Percentiles rank a stretch among this genome's conserved stretches.
phyloP scores from a whole-genome alignment of 164 flowering plant genomes.

The Vitis cinerea region DNA sequence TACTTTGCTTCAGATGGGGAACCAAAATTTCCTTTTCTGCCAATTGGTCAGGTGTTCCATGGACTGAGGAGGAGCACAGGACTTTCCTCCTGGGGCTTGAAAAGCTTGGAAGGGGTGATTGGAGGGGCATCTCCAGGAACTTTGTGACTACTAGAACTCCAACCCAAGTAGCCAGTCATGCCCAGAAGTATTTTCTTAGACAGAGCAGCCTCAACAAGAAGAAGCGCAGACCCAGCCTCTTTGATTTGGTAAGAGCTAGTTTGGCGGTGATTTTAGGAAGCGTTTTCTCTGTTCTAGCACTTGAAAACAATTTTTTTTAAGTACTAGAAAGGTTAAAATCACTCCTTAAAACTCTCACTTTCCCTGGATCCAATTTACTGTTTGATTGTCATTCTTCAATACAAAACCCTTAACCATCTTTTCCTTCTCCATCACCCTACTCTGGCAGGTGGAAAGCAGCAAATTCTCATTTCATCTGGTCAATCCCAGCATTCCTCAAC shows the following conservation, averaged over 20 bases:
- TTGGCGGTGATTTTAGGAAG: too few species aligned
- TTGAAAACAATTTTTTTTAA: too few species aligned
- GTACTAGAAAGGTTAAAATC: too few species aligned
- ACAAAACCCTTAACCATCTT: too few species aligned
- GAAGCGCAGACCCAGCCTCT: constrained; percentile 44
- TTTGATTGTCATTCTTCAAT: too few species aligned
- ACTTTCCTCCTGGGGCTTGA: constrained; percentile 31
- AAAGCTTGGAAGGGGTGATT: constrained; percentile 40
- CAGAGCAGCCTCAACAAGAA: constrained; percentile 20
- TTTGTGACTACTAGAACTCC: constrained; percentile 43
- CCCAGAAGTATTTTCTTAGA: constrained; percentile 41
- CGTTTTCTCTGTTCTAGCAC: too few species aligned
- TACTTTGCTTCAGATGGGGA: background rate
- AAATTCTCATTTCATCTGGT: too few species aligned
- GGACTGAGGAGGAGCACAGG: constrained; percentile 44
- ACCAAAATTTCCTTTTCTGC: background rate
- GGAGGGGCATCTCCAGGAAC: constrained; percentile 43
- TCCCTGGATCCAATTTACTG: too few species aligned
- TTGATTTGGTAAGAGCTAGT: constrained; percentile 21
- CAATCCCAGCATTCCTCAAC: too few species aligned
- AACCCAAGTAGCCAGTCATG: constrained; percentile 45
- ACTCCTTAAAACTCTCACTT: too few species aligned
- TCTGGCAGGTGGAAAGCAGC: too few species aligned
- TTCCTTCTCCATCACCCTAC: too few species aligned
- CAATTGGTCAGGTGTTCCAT: constrained; percentile 27